phyloP scores from a whole-genome alignment of 2,329 filamentous ascomycete species.

The Beauveria caledonica region DNA sequence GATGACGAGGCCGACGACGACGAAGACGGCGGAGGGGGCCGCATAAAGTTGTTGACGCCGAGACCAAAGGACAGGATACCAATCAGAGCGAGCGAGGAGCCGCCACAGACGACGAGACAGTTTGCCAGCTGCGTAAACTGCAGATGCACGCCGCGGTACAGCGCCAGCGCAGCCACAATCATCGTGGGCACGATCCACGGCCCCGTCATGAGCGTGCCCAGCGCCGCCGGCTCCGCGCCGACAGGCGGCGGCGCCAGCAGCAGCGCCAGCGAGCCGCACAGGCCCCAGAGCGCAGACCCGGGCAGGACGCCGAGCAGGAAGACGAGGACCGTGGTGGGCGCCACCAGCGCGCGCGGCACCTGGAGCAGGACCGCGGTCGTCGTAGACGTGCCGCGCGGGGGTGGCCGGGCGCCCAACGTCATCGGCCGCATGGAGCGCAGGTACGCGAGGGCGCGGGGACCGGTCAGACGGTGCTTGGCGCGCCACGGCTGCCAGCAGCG shows the following conservation, averaged over 20 bases:
- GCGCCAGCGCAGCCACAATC: conserved; percentile 24
- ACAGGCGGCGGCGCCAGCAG: conserved; percentile 39
- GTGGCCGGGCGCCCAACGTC: conserved; percentile 26
- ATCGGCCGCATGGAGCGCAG: conserved; percentile 31
- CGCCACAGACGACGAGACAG: conserved; percentile 27
- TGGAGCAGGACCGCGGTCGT: conserved; percentile 37
- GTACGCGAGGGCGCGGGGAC: conserved; percentile 28
- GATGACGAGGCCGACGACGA: conserved; percentile 22
- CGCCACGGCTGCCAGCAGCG: conserved; percentile 17
- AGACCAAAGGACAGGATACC: conserved; percentile 40
- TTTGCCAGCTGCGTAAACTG: conserved; percentile 27
- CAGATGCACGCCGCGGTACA: conserved; percentile 23
- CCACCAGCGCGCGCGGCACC: conserved; percentile 36
- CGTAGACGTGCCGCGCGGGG: conserved; percentile 17
- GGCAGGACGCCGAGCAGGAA: conserved; percentile 38
- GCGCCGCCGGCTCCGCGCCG: conserved; percentile 26
- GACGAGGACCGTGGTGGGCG: conserved; percentile 42
- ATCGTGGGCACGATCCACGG: conserved; percentile 35
- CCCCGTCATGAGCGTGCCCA: conserved; percentile 37
- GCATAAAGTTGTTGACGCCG: conserved; percentile 25
- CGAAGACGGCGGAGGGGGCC: conserved; percentile 26
- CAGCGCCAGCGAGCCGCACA: conserved; percentile 36
- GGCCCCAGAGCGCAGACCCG: conserved; percentile 37
- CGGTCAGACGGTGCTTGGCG: conserved; percentile 22
- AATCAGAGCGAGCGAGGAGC: conserved; percentile 30